These are phyloP conservation scores for Chrysanthemum lavandulifolium DNA, from an alignment of 129 eudicot species.

Conservation along the genomic window DNA sequence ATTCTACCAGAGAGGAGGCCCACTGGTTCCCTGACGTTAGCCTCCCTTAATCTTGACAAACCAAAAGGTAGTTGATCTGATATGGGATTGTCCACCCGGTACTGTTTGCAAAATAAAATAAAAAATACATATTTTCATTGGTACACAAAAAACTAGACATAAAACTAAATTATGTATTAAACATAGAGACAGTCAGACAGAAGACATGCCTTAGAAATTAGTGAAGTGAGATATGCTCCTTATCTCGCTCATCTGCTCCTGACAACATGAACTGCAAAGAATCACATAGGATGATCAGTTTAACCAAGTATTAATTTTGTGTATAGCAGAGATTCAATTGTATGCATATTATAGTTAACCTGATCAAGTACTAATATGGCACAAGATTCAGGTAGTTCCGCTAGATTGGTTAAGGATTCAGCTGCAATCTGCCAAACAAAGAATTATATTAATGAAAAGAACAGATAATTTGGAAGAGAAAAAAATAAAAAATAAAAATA, in stretches of 20 bases:
- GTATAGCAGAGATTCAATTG: slow-evolving; percentile 2
- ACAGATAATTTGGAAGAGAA: not conserved
- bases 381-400: slow-evolving; percentile 65
- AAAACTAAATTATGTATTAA: not conserved
- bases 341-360: slow-evolving; percentile 37
- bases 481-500: not conserved
- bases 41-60: slow-evolving; percentile 41
- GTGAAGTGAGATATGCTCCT: slow-evolving; percentile 57
- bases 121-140: not conserved
- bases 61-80: slow-evolving; percentile 30
- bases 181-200: not conserved
- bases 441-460: not conserved
- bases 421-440: slow-evolving; percentile 62
- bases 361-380: slow-evolving; percentile 90
- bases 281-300: slow-evolving; percentile 13
- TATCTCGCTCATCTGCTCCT: slow-evolving; percentile 62
- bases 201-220: slow-evolving; percentile 59
- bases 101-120: slow-evolving; percentile 29
- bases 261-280: slow-evolving; percentile 77
- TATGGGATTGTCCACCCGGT: slow-evolving; percentile 56
- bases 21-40: slow-evolving; percentile 36
- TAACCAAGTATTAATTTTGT: not conserved
- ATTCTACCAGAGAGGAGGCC: slow-evolving; percentile 44
- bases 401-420: slow-evolving; percentile 54
- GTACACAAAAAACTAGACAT: not conserved